A percentile compares a stretch with the other conserved stretches of the same genome.
These are phyloP conservation scores for Scortechinia acanthostroma DNA, from an alignment of 2,329 filamentous ascomycete species.

Conservation along the genomic window DNA sequence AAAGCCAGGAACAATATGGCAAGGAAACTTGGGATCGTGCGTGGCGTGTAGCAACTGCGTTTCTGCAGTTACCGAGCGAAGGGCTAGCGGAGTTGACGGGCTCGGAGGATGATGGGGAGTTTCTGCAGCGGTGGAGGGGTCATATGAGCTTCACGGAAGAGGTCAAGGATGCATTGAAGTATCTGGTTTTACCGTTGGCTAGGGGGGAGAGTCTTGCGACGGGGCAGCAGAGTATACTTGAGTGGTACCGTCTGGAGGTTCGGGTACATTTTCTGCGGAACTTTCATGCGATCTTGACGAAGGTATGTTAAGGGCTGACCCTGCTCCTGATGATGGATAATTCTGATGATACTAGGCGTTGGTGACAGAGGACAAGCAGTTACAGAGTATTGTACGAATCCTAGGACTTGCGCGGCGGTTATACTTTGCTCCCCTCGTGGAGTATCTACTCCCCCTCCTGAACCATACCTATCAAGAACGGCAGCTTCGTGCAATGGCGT, in stretches of 20 bases:
- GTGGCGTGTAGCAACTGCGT: slow-evolving; percentile 27
- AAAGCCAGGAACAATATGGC: slow-evolving; percentile 11
- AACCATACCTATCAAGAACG: slow-evolving; percentile 7
- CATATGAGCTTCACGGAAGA: neutral
- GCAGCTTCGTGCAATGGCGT: neutral
- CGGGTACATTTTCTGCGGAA: slow-evolving; percentile 29
- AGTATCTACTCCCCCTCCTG: slow-evolving; percentile 19
- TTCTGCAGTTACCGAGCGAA: slow-evolving; percentile 23
- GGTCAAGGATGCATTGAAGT: neutral
- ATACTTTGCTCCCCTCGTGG: slow-evolving; percentile 23
- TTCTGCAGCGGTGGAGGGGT: neutral
- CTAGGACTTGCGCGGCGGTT: slow-evolving; percentile 22
- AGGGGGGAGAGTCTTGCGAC: too few species aligned
- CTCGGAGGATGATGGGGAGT: slow-evolving; percentile 11
- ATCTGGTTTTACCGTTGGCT: slow-evolving; percentile 11
- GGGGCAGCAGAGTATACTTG: slow-evolving; percentile 19
- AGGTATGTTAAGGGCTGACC: too few species aligned
- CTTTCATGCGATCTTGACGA: slow-evolving; percentile 10
- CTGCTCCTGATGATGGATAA: too few species aligned
- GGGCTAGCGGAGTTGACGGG: slow-evolving; percentile 17
- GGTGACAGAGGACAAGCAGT: slow-evolving; percentile 4
- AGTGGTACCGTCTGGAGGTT: slow-evolving; percentile 32
- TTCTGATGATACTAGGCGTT: neutral
- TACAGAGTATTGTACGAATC: slow-evolving; percentile 20
- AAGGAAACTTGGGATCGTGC: slow-evolving; percentile 24